Evolutionary conservation across 768 basidiomycete species (phyloP).

Genomic region (Tricholoma flavovirens): DNA sequence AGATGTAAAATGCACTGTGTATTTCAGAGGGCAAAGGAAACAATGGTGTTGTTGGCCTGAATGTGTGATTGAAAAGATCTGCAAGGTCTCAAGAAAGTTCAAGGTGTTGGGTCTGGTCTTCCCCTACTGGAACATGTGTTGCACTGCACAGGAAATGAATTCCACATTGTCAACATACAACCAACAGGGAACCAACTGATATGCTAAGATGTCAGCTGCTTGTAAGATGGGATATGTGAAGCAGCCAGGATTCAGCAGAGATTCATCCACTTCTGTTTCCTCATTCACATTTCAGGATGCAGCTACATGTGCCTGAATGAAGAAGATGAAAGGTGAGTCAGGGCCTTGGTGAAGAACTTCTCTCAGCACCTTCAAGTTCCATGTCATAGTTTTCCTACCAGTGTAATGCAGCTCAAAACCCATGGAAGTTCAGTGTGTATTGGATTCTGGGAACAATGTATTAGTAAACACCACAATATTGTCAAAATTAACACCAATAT

Average conservation of each 20-base stretch:
- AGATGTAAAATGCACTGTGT: conserved; percentile 52
- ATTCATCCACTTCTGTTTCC: conserved; percentile 77
- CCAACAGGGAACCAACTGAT: conserved; percentile 47
- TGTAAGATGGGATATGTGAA: conserved; percentile 93
- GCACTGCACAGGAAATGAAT: conserved; percentile 42
- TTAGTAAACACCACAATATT: neutral
- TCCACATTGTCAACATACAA: neutral
- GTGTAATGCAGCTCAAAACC: conserved; percentile 82
- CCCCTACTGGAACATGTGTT: conserved; percentile 93
- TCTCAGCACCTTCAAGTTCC: conserved; percentile 78
- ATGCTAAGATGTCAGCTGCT: conserved; percentile 86
- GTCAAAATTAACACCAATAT: conserved; percentile 43
- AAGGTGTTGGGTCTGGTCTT: conserved; percentile 93
- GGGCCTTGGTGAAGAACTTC: neutral
- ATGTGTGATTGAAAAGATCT: conserved; percentile 73
- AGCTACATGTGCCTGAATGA: conserved; percentile 63
- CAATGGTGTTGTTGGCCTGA: conserved; percentile 37
- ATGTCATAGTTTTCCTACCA: conserved; percentile 87
- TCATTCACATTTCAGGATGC: conserved; percentile 66
- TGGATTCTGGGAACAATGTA: conserved; percentile 50
- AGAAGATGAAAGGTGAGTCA: conserved; percentile 2
- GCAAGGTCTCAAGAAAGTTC: conserved; percentile 85
- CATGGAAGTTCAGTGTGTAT: conserved; percentile 85
- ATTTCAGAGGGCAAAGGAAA: conserved; percentile 73
- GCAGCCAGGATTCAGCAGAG: conserved; percentile 74